Evolutionary conservation across 2,329 filamentous ascomycete genomes (phyloP).

Genomic region (Cordyceps farinosa): DNA sequence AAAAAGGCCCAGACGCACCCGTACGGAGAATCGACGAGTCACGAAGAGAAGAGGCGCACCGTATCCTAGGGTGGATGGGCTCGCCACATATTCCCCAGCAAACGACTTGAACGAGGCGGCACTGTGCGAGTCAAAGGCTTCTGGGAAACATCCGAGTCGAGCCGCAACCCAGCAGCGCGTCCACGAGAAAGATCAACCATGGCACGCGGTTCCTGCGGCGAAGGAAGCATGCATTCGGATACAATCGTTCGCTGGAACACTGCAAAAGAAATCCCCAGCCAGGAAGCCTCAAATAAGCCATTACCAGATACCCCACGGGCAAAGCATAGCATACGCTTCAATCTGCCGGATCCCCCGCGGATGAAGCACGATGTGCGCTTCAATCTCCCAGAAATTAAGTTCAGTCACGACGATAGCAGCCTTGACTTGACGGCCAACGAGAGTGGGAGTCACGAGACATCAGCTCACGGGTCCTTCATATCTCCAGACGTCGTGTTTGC

Average conservation of each 20-base stretch:
- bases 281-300: background rate
- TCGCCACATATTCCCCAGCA: constrained; percentile 45
- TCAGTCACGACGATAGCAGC: constrained; percentile 6
- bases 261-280: constrained; percentile 27
- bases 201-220: constrained; percentile 2
- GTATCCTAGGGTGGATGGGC: constrained; percentile 39
- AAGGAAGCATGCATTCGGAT: constrained; percentile 28
- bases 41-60: constrained; percentile 16
- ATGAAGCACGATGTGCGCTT: constrained; percentile 5
- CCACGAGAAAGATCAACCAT: constrained; percentile 20
- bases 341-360: background rate
- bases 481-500: background rate
- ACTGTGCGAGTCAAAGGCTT: constrained; percentile 37
- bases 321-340: constrained; percentile 6
- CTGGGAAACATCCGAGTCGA: constrained; percentile 26
- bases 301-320: background rate
- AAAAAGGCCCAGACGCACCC: constrained; percentile 1
- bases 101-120: constrained; percentile 48
- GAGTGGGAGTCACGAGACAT: background rate
- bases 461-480: background rate
- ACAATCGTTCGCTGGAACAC: constrained; percentile 36
- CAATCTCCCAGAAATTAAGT: constrained; percentile 1
- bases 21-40: background rate
- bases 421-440: background rate
- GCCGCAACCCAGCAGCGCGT: background rate